Percentiles rank a stretch among this genome's conserved stretches.
phyloP scores from a whole-genome alignment of 768 basidiomycete species.

The Russula virescens region DNA sequence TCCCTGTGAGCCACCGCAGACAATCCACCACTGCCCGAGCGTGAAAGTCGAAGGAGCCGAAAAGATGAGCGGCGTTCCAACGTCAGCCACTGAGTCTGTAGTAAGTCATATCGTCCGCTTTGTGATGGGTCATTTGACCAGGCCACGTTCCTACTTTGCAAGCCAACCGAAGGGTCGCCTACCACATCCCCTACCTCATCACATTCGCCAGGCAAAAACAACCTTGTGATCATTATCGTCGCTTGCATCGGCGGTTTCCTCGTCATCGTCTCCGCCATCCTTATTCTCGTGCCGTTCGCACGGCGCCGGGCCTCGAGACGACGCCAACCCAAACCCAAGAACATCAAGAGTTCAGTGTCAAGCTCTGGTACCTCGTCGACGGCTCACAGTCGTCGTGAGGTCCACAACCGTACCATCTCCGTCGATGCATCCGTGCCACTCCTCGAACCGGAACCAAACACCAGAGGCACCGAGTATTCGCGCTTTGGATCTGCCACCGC shows the following conservation, averaged over 20 bases:
- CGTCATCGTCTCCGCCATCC: constrained; percentile 14
- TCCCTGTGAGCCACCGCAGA: background rate
- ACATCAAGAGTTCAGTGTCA: background rate
- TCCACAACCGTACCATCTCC: constrained; percentile 17
- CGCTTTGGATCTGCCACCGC: background rate
- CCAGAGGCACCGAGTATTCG: background rate
- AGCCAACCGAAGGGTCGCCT: background rate
- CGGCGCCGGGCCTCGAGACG: constrained; percentile 16
- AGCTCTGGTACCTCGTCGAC: constrained; percentile 6
- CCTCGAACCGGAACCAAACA: constrained; percentile 11
- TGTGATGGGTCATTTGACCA: constrained; percentile 16
- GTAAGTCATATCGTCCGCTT: constrained; percentile 4
- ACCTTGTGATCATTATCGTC: constrained; percentile 16
- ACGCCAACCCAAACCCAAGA: background rate
- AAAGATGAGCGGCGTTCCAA: constrained; percentile 3
- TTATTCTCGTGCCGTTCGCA: constrained; percentile 16
- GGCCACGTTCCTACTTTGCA: constrained; percentile 1
- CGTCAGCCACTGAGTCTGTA: background rate
- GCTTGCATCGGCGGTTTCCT: constrained; percentile 19
- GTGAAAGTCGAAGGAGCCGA: background rate
- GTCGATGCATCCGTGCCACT: constrained; percentile 23
- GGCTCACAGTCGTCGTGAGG: background rate
- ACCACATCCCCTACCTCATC: background rate
- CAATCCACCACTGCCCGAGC: background rate
- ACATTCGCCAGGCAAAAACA: constrained; percentile 10